Conservation (phyloP, 1,284 basidiomycete species). For the Porodaedalea pini region DNA sequence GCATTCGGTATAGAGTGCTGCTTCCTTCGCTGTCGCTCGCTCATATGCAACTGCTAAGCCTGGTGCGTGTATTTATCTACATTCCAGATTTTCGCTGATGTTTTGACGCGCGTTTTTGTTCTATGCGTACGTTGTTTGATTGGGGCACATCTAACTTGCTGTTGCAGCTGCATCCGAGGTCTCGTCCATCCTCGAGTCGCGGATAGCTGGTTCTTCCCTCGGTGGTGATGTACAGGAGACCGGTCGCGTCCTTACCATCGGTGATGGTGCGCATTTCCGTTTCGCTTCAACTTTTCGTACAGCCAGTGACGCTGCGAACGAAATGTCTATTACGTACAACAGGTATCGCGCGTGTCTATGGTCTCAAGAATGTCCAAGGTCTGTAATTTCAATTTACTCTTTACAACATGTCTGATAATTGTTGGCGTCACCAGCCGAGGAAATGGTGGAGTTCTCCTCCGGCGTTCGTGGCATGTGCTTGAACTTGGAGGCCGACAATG, state of each 20-base stretch:
- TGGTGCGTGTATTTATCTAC: slow-evolving; percentile 52
- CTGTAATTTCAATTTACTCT: slow-evolving; percentile 26
- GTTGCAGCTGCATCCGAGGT: slow-evolving; percentile 93
- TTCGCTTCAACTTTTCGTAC: neutral
- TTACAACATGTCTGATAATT: slow-evolving; percentile 18
- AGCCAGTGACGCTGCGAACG: slow-evolving; percentile 7
- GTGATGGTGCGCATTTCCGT: slow-evolving; percentile 9
- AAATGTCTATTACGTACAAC: slow-evolving; percentile 70
- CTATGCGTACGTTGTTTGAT: slow-evolving; percentile 12
- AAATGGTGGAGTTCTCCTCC: slow-evolving; percentile 99
- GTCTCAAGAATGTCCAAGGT: slow-evolving; percentile 90
- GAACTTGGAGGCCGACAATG: slow-evolving; percentile 99
- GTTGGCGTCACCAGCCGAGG: slow-evolving; percentile 68
- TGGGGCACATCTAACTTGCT: slow-evolving; percentile 23
- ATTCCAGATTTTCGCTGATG: slow-evolving; percentile 7
- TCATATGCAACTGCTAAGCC: slow-evolving; percentile 98
- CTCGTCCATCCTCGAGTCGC: slow-evolving; percentile 97
- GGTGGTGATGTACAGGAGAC: slow-evolving; percentile 98
- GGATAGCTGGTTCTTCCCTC: slow-evolving; percentile 89
- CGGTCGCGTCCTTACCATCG: slow-evolving; percentile 90
- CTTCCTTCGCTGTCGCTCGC: slow-evolving; percentile 55
- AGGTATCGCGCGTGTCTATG: slow-evolving; percentile 99
- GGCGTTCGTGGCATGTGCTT: slow-evolving; percentile 98
- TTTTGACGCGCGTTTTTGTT: slow-evolving; percentile 18
- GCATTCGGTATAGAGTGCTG: slow-evolving; percentile 25